A percentile compares a stretch with the other conserved stretches of the same genome.
Conservation (phyloP, 306 rosid genomes). For the Chamaecrista fasciculata region DNA sequence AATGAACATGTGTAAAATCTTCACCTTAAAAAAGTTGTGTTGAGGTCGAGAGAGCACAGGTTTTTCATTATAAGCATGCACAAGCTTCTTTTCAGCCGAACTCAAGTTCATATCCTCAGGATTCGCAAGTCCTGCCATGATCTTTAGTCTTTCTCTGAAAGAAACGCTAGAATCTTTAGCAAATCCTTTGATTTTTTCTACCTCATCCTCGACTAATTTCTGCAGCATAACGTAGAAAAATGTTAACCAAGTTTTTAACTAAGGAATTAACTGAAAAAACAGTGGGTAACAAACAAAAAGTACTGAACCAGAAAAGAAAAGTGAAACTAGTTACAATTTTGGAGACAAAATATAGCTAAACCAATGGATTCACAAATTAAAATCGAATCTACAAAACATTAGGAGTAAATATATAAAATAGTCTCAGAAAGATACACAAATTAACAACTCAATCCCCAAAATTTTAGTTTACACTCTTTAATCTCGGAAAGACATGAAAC, state of each 20-base stretch:
- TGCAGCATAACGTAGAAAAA: slow-evolving; percentile 34
- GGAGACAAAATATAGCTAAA: not conserved
- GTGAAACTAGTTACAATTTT: too few species aligned
- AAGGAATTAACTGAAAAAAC: not conserved
- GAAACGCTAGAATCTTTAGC: slow-evolving; percentile 70
- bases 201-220: slow-evolving; percentile 86
- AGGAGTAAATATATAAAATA: too few species aligned
- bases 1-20: not conserved
- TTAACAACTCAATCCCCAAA: too few species aligned
- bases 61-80: slow-evolving; percentile 77
- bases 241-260: too few species aligned
- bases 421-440: too few species aligned
- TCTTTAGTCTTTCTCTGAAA: slow-evolving; percentile 86
- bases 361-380: not conserved
- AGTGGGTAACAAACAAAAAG: not conserved
- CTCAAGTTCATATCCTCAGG: slow-evolving; percentile 84
- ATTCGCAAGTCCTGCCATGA: slow-evolving; percentile 82
- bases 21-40: slow-evolving; percentile 78
- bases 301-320: not conserved
- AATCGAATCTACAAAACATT: not conserved
- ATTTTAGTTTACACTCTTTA: too few species aligned
- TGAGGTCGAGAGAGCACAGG: slow-evolving; percentile 97
- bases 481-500: too few species aligned
- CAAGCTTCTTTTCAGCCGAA: slow-evolving; percentile 77
- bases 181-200: slow-evolving; percentile 83